Conservation (phyloP, 257 asterid species). For the Przewalskia tangutica region DNA sequence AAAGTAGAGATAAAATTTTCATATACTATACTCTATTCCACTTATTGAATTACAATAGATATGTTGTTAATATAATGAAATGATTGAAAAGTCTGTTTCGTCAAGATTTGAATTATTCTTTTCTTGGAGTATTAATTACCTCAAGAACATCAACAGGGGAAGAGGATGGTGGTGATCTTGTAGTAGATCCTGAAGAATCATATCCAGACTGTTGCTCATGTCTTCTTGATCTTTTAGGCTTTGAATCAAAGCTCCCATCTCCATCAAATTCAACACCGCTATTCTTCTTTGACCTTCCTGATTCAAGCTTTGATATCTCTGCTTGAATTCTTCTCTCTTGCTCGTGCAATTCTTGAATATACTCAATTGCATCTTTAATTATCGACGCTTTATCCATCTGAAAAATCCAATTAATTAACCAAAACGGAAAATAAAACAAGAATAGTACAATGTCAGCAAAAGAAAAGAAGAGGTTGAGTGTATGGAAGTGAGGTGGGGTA, state of each 20-base stretch:
- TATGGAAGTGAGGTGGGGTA: background rate
- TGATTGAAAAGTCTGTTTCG: background rate
- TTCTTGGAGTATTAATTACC: slow-evolving; percentile 21
- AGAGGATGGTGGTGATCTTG: slow-evolving; percentile 10
- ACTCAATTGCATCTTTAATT: slow-evolving; percentile 73
- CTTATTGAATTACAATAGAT: no score
- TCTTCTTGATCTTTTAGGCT: slow-evolving; percentile 45
- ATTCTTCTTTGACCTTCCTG: slow-evolving; percentile 11
- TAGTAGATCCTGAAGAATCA: slow-evolving; percentile 13
- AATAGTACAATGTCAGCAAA: background rate
- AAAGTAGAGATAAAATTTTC: no score
- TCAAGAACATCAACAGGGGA: slow-evolving; percentile 62
- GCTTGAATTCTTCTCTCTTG: slow-evolving; percentile 47
- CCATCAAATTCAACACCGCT: slow-evolving; percentile 25
- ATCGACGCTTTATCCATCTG: slow-evolving; percentile 93
- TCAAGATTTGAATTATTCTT: background rate
- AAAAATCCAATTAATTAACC: background rate
- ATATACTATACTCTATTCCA: no score
- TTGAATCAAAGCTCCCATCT: slow-evolving; percentile 18
- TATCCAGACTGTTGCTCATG: slow-evolving; percentile 19
- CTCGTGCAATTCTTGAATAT: slow-evolving; percentile 49
- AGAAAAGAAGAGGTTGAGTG: background rate
- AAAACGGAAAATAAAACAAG: background rate
- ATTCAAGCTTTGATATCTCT: slow-evolving; percentile 56
- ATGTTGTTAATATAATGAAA: background rate